These are phyloP conservation scores for Chlamydomonas sphaeroides DNA, from an alignment of 139 green algal genomes.

Conservation along the genomic window DNA sequence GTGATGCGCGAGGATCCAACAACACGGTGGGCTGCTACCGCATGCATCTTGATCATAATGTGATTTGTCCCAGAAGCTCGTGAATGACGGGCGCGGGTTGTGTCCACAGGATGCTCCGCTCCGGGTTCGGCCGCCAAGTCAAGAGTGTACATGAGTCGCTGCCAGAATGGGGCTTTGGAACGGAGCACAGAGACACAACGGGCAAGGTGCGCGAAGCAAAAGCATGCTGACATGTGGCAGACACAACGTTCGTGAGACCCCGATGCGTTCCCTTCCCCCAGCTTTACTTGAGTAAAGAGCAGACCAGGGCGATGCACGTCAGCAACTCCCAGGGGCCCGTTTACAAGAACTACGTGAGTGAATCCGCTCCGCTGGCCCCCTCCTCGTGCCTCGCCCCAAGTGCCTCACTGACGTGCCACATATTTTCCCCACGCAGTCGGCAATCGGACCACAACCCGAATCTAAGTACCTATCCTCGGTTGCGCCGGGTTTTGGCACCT, in stretches of 20 bases:
- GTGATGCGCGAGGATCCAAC: no score
- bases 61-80: no score
- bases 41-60: no score
- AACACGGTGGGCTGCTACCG: no score
- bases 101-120: conserved; percentile 30
- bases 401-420: background rate
- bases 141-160: conserved; percentile 32
- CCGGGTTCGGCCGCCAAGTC: conserved; percentile 51
- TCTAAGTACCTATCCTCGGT: conserved; percentile 44
- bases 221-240: no score
- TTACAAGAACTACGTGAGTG: conserved; percentile 54
- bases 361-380: no score
- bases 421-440: conserved; percentile 17
- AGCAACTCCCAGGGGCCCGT: conserved; percentile 60
- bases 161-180: conserved; percentile 49
- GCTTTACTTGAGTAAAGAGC: conserved; percentile 56
- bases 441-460: conserved; percentile 58
- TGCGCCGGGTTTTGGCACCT: conserved; percentile 57
- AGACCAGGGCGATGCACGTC: conserved; percentile 48
- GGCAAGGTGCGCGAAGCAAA: conserved; percentile 14
- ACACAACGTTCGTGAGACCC: no score
- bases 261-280: conserved; percentile 10
- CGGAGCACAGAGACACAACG: conserved; percentile 35
- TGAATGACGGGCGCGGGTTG: background rate
- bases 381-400: no score